Conservation (phyloP, 257 asterid genomes). For the Nemophila menziesii region DNA sequence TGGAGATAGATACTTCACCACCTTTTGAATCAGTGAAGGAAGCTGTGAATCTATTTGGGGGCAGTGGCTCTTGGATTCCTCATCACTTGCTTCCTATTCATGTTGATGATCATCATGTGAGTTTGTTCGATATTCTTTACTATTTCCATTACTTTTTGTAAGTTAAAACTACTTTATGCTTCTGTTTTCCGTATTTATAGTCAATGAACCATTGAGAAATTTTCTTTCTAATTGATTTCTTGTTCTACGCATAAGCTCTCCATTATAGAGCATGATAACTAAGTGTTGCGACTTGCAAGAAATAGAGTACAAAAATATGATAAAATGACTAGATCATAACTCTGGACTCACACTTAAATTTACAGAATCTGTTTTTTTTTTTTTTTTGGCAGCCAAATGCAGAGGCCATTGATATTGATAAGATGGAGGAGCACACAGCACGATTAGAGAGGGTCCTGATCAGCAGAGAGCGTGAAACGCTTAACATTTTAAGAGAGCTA, state of each 20-base stretch:
- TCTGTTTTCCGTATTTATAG: too few relatives aligned
- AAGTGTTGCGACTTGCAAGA: too few relatives aligned
- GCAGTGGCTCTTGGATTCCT: constrained; percentile 84
- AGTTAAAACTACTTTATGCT: neutral
- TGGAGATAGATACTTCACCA: constrained; percentile 84
- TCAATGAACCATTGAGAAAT: too few relatives aligned
- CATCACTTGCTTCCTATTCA: constrained; percentile 51
- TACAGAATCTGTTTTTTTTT: neutral
- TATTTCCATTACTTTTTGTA: neutral
- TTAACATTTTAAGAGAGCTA: constrained; percentile 49
- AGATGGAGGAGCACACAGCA: constrained; percentile 49
- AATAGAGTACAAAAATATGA: too few relatives aligned
- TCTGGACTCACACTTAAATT: neutral
- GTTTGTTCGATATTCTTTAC: neutral
- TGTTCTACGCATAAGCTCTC: too few relatives aligned
- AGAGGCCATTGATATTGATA: constrained; percentile 29
- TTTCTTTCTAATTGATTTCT: too few relatives aligned
- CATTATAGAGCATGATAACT: too few relatives aligned
- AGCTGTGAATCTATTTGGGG: constrained; percentile 84
- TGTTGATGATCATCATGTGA: constrained; percentile 33
- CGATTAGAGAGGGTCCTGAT: constrained; percentile 52
- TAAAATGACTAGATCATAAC: too few relatives aligned
- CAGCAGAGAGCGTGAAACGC: constrained; percentile 54
- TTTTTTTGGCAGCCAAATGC: constrained; percentile 23
- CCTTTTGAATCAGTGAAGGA: constrained; percentile 94